Conservation (phyloP, 345 rosid genomes). For the Lagerstroemia speciosa region DNA sequence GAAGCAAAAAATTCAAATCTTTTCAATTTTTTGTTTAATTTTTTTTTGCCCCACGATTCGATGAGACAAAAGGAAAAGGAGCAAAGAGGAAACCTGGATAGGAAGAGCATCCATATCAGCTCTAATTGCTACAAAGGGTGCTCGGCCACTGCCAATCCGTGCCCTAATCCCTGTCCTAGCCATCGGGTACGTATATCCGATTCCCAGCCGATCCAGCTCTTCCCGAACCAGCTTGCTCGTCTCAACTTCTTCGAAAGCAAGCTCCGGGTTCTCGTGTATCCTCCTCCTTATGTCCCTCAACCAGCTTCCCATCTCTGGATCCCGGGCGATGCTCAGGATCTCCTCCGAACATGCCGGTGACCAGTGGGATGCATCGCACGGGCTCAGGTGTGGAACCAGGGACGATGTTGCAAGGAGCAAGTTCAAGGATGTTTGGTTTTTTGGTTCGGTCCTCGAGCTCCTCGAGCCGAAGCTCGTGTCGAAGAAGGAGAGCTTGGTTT, state of each 20-base stretch:
- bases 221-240: conserved; percentile 50
- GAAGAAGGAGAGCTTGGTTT: not conserved
- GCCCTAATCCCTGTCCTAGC: conserved; percentile 78
- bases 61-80: not conserved
- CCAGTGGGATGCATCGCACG: conserved; percentile 19
- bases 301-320: conserved; percentile 46
- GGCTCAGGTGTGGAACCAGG: not conserved
- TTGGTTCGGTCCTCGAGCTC: conserved; percentile 7
- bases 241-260: conserved; percentile 57
- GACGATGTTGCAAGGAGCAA: conserved; percentile 2
- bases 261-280: conserved; percentile 74
- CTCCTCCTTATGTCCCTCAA: conserved; percentile 44
- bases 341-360: conserved; percentile 22
- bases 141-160: conserved; percentile 60
- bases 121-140: conserved; percentile 65
- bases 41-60: not conserved
- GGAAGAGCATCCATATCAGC: conserved; percentile 90
- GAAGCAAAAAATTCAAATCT: not conserved
- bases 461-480: not conserved
- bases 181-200: conserved; percentile 39
- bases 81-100: conserved; percentile 37
- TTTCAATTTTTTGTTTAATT: not conserved
- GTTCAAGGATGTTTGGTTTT: not conserved
- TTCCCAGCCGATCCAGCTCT: conserved; percentile 50
- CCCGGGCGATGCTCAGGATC: conserved; percentile 26